Conservation (phyloP, 1,284 basidiomycete genomes). For the Neolentinus lepideus region DNA sequence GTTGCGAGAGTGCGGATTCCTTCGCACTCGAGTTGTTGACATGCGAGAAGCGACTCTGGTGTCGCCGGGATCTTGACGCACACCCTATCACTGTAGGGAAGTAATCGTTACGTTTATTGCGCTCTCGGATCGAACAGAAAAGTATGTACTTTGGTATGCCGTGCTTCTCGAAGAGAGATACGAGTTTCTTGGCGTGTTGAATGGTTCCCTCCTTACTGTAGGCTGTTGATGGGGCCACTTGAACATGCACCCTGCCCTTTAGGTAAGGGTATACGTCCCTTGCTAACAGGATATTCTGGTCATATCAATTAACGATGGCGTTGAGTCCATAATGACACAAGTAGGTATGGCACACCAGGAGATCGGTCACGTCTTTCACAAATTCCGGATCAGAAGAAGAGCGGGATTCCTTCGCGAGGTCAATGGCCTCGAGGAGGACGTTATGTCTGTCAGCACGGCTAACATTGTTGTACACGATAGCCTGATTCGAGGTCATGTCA, state of each 20-base stretch:
- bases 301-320: not conserved
- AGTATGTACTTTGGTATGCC: conserved; percentile 33
- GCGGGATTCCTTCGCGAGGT: conserved; percentile 19
- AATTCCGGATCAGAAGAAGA: conserved; percentile 12
- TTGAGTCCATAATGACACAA: not conserved
- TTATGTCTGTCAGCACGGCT: conserved; percentile 24
- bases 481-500: conserved; percentile 49
- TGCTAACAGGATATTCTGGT: conserved; percentile 36
- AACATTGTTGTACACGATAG: conserved; percentile 32
- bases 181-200: conserved; percentile 34
- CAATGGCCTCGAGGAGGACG: conserved; percentile 28
- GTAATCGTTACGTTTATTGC: not conserved
- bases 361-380: conserved; percentile 30
- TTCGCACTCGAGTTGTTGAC: conserved; percentile 28
- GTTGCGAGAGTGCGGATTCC: conserved; percentile 42
- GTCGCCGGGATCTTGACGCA: conserved; percentile 47
- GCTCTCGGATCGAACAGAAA: not conserved
- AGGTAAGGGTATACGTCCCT: conserved; percentile 38
- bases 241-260: conserved; percentile 37
- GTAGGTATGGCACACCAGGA: conserved; percentile 24
- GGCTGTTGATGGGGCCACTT: conserved; percentile 36
- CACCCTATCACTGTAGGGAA: conserved; percentile 28
- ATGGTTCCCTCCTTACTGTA: conserved; percentile 38
- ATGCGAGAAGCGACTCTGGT: conserved; percentile 37
- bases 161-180: conserved; percentile 32